A percentile compares a stretch with the other conserved stretches of the same genome.
These are phyloP conservation scores for Shiraia sp. DNA, from an alignment of 2,329 filamentous ascomycete genomes.

Conservation along the genomic window DNA sequence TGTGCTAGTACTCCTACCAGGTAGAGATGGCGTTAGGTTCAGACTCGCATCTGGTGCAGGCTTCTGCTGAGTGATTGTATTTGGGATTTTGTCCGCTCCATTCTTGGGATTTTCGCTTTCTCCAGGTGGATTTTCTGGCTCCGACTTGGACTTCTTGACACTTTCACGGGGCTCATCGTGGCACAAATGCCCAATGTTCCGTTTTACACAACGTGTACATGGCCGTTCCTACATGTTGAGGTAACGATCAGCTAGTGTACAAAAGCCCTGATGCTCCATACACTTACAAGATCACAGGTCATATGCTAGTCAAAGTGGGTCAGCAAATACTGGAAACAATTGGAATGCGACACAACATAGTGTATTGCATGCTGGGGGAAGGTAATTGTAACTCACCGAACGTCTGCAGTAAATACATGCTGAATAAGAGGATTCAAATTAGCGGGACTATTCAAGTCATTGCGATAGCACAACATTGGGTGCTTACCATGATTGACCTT, in stretches of 20 bases:
- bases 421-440: conserved; percentile 30
- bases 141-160: conserved; percentile 76
- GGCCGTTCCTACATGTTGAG: conserved; percentile 74
- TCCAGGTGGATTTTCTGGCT: conserved; percentile 42
- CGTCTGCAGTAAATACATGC: conserved; percentile 59
- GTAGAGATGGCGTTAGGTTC: conserved; percentile 42
- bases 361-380: conserved; percentile 25
- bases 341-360: conserved; percentile 20
- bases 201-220: conserved; percentile 96
- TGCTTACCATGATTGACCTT: conserved; percentile 58
- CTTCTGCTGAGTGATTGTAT: conserved; percentile 32
- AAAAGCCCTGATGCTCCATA: conserved; percentile 7
- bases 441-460: conserved; percentile 30
- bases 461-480: conserved; percentile 26
- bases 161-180: conserved; percentile 92
- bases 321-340: conserved; percentile 31
- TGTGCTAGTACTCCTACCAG: conserved; percentile 41
- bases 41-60: conserved; percentile 44
- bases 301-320: conserved; percentile 50
- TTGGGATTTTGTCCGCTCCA: conserved; percentile 35
- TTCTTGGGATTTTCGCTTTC: conserved; percentile 36
- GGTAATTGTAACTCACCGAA: conserved; percentile 48
- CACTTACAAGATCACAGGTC: conserved; percentile 57
- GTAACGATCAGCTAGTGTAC: conserved; percentile 39
- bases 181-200: conserved; percentile 97